phyloP scores from a whole-genome alignment of 2,329 filamentous ascomycete species.

The Xylariomycetidae sp. region DNA sequence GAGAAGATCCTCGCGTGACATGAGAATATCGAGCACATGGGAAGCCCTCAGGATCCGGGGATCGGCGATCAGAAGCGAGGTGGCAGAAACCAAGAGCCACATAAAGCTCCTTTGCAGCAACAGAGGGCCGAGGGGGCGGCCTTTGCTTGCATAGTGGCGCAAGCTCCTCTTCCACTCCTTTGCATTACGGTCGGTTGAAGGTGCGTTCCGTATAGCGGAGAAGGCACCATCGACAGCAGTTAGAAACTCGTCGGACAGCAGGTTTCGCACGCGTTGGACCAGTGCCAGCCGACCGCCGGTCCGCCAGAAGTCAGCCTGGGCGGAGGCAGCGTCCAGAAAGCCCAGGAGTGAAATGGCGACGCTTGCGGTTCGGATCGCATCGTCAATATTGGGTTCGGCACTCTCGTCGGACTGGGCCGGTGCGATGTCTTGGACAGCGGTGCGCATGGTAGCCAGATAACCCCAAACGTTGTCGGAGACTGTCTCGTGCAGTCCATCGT shows the following conservation, averaged over 20 bases:
- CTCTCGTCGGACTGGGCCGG: slow-evolving; percentile 49
- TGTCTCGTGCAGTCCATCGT: slow-evolving; percentile 59
- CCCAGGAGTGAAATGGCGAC: slow-evolving; percentile 82
- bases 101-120: slow-evolving; percentile 85
- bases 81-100: slow-evolving; percentile 72
- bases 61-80: slow-evolving; percentile 65
- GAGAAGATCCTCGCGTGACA: slow-evolving; percentile 48
- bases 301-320: slow-evolving; percentile 75
- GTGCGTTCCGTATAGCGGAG: slow-evolving; percentile 80
- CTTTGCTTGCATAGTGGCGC: slow-evolving; percentile 73
- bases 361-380: slow-evolving; percentile 64
- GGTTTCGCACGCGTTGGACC: slow-evolving; percentile 62
- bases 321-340: slow-evolving; percentile 77
- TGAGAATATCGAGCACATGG: slow-evolving; percentile 69
- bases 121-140: slow-evolving; percentile 84
- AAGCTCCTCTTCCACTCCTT: slow-evolving; percentile 86
- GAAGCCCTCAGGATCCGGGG: slow-evolving; percentile 51
- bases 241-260: slow-evolving; percentile 80
- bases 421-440: slow-evolving; percentile 50
- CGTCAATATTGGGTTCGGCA: slow-evolving; percentile 55
- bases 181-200: slow-evolving; percentile 55
- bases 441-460: slow-evolving; percentile 67
- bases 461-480: slow-evolving; percentile 61
- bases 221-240: slow-evolving; percentile 83
- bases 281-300: slow-evolving; percentile 66